phyloP scores from a whole-genome alignment of 2,329 filamentous ascomycete species.

The Ilyonectria destructans region DNA sequence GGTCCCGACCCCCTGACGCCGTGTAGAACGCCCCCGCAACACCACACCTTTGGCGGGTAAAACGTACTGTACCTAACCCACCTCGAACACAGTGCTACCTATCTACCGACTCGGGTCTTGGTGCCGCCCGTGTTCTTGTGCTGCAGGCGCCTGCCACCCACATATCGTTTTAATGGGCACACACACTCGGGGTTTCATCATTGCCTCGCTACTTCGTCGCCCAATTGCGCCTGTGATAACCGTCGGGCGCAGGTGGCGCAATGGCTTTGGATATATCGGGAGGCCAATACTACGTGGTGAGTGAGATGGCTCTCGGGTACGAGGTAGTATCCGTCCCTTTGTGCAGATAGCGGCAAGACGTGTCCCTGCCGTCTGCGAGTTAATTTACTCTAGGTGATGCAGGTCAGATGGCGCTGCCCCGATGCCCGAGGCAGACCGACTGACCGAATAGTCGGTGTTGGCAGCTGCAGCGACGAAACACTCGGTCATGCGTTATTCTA shows the following conservation, averaged over 20 bases:
- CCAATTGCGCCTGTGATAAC: not conserved
- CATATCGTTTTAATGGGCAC: not conserved
- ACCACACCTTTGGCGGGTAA: conserved; percentile 10
- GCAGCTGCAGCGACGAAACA: conserved; percentile 35
- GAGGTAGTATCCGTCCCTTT: not conserved
- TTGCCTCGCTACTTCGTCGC: not conserved
- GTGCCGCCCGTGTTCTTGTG: not conserved
- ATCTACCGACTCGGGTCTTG: not conserved
- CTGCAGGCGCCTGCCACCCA: not conserved
- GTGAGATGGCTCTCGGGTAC: not conserved
- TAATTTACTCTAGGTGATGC: conserved; percentile 14
- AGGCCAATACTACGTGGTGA: no score
- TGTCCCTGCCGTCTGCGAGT: not conserved
- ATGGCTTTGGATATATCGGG: not conserved
- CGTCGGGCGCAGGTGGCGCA: not conserved
- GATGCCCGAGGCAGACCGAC: conserved; percentile 8
- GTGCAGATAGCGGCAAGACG: not conserved
- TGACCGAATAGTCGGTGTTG: conserved; percentile 19
- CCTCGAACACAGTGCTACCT: not conserved
- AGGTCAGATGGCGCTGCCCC: conserved; percentile 9
- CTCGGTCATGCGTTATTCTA: conserved; percentile 39
- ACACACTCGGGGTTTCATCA: conserved; percentile 9
- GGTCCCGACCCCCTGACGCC: conserved; percentile 18
- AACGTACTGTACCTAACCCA: not conserved
- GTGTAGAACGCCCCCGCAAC: conserved; percentile 14